Conservation (phyloP, 1,284 basidiomycete species). For the Fomitopsis pinicola region DNA sequence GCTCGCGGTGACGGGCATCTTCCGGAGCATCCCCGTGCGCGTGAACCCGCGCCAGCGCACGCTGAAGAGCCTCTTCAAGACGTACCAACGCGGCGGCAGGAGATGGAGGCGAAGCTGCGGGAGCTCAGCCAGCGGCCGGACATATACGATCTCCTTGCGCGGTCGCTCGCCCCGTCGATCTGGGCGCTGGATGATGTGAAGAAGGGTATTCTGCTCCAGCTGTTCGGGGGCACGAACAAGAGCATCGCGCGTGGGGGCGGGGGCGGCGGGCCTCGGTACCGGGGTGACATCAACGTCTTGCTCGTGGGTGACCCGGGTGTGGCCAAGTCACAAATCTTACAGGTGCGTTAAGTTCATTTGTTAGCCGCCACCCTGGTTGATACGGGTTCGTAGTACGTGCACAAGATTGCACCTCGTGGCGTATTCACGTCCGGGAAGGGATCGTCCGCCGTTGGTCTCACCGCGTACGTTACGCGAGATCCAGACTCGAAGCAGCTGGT, state of each 20-base stretch:
- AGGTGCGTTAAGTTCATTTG: slow-evolving; percentile 46
- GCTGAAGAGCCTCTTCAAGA: slow-evolving; percentile 96
- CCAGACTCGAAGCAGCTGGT: slow-evolving; percentile 98
- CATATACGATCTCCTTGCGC: slow-evolving; percentile 83
- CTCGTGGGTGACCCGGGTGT: slow-evolving; percentile 98
- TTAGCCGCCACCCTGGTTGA: not conserved
- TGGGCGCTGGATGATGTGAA: slow-evolving; percentile 99
- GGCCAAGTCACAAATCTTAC: slow-evolving; percentile 93
- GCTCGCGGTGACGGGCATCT: slow-evolving; percentile 89
- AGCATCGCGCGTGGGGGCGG: slow-evolving; percentile 90
- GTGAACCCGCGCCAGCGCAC: slow-evolving; percentile 90
- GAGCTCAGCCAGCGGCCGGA: slow-evolving; percentile 76
- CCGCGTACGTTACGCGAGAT: slow-evolving; percentile 96
- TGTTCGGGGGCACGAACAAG: slow-evolving; percentile 99
- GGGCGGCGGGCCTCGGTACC: slow-evolving; percentile 91
- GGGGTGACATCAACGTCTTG: slow-evolving; percentile 97
- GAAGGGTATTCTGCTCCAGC: slow-evolving; percentile 93
- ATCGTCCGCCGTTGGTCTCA: slow-evolving; percentile 96
- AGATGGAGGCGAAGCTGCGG: slow-evolving; percentile 56
- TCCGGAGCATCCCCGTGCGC: slow-evolving; percentile 89
- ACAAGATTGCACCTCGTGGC: slow-evolving; percentile 97
- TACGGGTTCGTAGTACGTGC: slow-evolving; percentile 72
- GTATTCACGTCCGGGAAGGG: slow-evolving; percentile 98
- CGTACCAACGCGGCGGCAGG: slow-evolving; percentile 67
- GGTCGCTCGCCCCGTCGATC: slow-evolving; percentile 90